Evolutionary conservation across 805 yeast genomes (phyloP), one percentile per base, ranked within the genome.

Genomic region (Sugiyamaella americana): DNA sequence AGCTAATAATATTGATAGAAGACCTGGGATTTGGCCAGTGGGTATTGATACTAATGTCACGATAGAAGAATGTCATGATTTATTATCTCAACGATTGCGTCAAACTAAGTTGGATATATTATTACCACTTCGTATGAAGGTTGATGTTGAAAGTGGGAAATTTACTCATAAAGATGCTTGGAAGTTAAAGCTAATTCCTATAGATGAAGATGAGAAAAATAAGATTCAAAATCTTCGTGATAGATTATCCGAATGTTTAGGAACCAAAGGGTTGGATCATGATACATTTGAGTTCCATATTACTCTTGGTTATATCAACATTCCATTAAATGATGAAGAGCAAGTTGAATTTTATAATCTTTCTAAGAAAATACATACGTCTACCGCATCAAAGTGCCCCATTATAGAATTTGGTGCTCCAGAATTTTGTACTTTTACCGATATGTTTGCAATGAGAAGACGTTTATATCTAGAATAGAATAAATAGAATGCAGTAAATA

Each of bases 381-480:
- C 20, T 10, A 13, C 35, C 8, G 18, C 40, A 10, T 4, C 5
- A 19, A 20, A 23, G 43, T 5, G 40, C 13, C 38, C 45, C n/a
- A 26, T 34, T 13, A 11, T 42, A 2, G 43, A 16, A 34, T 42
- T 42, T 19, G 40, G 18, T 6, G 45, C 45, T 8, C 45, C 45
- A 32, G 45, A 42, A 42, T 42, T 32, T 23, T 42, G 45, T 21
- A 30, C 11, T 21, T 42, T 32, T 17, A 19, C 32, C n/a, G 24
- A 42, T 23, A 42, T 42, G 45, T 42, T 42, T 30, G 45, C 45
- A 10, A 32, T 42, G 38, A 20, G 26, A 42, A 24, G 45, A 19
- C 13, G 26, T 6, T 24, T 3, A 19, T 23, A 24, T 24, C 38
- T 40, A 13, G 17, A 18, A 5, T 20, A n/a, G n/a, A n/a, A n/a